Percentiles rank a stretch among this genome's conserved stretches.
phyloP scores from a whole-genome alignment of 441 rosid genomes.

The Arabidopsis hybrid region DNA sequence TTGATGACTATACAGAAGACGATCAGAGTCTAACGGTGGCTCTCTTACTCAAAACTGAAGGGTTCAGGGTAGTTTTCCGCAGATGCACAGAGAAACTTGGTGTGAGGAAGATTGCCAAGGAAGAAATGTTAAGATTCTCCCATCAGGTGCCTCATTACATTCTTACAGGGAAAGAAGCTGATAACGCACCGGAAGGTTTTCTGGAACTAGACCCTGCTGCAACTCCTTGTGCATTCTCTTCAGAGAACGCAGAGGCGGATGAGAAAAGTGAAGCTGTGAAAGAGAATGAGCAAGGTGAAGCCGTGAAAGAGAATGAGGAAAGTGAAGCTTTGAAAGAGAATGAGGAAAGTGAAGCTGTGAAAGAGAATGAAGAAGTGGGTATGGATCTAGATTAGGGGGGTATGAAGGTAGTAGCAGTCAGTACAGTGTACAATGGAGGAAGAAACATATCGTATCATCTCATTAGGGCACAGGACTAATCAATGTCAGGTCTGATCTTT shows the following conservation, averaged over 20 bases:
- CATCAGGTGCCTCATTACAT: slow-evolving; percentile 84
- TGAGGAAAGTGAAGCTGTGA: neutral
- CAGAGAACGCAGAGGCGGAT: slow-evolving; percentile 30
- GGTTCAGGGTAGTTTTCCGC: slow-evolving; percentile 74
- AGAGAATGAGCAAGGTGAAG: too few species aligned
- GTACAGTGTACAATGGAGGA: slow-evolving; percentile 43
- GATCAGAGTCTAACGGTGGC: slow-evolving; percentile 54
- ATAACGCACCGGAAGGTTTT: slow-evolving; percentile 67
- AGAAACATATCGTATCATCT: slow-evolving; percentile 36
- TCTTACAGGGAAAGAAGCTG: slow-evolving; percentile 85
- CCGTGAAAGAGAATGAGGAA: too few species aligned
- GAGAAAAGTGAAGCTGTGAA: slow-evolving; percentile 14
- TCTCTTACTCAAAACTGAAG: slow-evolving; percentile 74
- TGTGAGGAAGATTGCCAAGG: slow-evolving; percentile 63
- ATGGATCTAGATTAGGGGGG: slow-evolving; percentile 29
- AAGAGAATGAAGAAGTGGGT: slow-evolving; percentile 28
- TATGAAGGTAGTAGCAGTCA: slow-evolving; percentile 25
- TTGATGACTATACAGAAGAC: slow-evolving; percentile 70
- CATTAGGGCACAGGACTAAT: slow-evolving; percentile 38
- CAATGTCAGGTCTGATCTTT: slow-evolving; percentile 38
- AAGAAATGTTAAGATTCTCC: slow-evolving; percentile 92
- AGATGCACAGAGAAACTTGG: slow-evolving; percentile 52
- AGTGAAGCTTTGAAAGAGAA: too few species aligned
- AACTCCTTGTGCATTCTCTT: slow-evolving; percentile 69
- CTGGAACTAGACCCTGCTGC: slow-evolving; percentile 98